Conservation (phyloP, 345 rosid species). For the Salix brachista region DNA sequence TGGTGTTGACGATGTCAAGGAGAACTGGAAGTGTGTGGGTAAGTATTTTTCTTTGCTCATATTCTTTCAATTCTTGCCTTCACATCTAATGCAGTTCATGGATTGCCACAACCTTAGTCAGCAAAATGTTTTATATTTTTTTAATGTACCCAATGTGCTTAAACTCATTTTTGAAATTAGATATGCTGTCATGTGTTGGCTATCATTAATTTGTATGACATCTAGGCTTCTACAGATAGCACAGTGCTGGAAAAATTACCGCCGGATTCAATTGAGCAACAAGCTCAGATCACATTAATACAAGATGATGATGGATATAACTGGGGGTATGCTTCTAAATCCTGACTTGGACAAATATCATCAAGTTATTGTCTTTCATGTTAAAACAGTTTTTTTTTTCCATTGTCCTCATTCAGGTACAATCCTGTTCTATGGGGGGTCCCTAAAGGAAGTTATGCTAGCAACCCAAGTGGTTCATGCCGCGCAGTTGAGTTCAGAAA, state of each 20-base stretch:
- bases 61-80: too few relatives aligned
- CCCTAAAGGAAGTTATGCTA: constrained; percentile 97
- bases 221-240: constrained; percentile 50
- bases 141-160: background rate
- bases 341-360: background rate
- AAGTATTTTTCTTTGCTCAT: constrained; percentile 13
- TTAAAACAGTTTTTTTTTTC: constrained; percentile 3
- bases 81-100: background rate
- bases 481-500: constrained; percentile 78
- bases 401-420: constrained; percentile 50
- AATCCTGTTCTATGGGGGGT: constrained; percentile 96
- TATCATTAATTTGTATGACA: constrained; percentile 12
- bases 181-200: background rate
- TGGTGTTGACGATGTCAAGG: constrained; percentile 75
- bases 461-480: constrained; percentile 63
- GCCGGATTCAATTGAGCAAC: constrained; percentile 81
- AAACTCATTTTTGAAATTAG: background rate
- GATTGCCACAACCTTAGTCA: too few relatives aligned
- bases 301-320: constrained; percentile 84
- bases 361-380: background rate
- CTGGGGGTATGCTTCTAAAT: constrained; percentile 73
- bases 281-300: constrained; percentile 59
- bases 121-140: too few relatives aligned
- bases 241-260: constrained; percentile 56
- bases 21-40: constrained; percentile 84